These are phyloP conservation scores for Phaeosphaeriaceae sp. DNA, from an alignment of 2,329 filamentous ascomycete genomes.

Conservation along the genomic window DNA sequence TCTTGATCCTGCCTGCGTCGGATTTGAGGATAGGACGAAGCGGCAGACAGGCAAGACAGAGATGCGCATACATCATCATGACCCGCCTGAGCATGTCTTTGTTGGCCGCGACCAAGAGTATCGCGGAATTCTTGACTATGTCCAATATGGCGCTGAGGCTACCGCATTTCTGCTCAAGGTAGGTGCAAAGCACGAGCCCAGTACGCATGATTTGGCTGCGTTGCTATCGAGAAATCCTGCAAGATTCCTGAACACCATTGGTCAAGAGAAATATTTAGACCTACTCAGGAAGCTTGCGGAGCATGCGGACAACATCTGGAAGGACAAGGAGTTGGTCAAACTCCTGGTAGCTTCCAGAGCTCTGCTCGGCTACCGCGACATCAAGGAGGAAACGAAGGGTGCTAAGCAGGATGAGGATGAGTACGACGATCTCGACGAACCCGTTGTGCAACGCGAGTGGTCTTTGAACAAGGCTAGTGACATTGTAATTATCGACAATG, in stretches of 20 bases:
- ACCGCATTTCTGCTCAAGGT: slow-evolving; percentile 89
- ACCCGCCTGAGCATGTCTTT: slow-evolving; percentile 78
- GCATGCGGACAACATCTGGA: slow-evolving; percentile 71
- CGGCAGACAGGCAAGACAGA: slow-evolving; percentile 42
- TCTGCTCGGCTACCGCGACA: slow-evolving; percentile 82
- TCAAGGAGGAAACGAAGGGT: slow-evolving; percentile 62
- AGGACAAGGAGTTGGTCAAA: slow-evolving; percentile 78
- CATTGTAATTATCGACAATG: slow-evolving; percentile 67
- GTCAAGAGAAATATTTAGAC: slow-evolving; percentile 85
- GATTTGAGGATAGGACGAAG: slow-evolving; percentile 43
- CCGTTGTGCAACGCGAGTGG: slow-evolving; percentile 69
- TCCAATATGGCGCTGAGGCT: slow-evolving; percentile 87
- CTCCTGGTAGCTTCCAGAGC: slow-evolving; percentile 79
- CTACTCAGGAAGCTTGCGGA: slow-evolving; percentile 83
- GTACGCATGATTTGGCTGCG: slow-evolving; percentile 81
- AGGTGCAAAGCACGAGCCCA: slow-evolving; percentile 90
- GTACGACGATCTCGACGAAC: slow-evolving; percentile 55
- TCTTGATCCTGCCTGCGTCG: slow-evolving; percentile 36
- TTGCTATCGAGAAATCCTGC: slow-evolving; percentile 86
- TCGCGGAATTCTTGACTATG: slow-evolving; percentile 93
- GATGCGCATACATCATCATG: slow-evolving; percentile 56
- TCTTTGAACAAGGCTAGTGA: slow-evolving; percentile 78
- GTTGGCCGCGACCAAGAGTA: slow-evolving; percentile 77
- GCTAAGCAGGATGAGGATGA: slow-evolving; percentile 48
- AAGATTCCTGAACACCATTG: slow-evolving; percentile 78